phyloP scores from a whole-genome alignment of 495 filamentous ascomycete species.

The Neurospora sp. region DNA sequence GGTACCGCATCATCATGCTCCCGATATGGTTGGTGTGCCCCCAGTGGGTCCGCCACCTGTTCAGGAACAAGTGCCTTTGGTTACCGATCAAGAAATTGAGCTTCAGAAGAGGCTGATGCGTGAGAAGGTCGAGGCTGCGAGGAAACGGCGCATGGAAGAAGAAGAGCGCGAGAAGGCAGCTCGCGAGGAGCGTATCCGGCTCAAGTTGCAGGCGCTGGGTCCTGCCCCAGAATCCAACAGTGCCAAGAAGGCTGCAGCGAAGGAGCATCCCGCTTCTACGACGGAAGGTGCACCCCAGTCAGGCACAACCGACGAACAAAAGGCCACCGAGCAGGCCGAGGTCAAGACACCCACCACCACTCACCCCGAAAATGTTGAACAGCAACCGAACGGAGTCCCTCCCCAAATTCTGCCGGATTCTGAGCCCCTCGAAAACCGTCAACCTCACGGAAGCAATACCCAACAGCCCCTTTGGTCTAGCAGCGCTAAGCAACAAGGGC shows the following conservation, averaged over 20 bases:
- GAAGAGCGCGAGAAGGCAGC: constrained; percentile 74
- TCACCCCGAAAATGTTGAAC: constrained; percentile 6
- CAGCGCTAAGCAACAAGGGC: constrained; percentile 19
- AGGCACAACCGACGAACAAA: constrained; percentile 2
- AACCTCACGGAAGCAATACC: constrained; percentile 6
- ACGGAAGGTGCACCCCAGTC: constrained; percentile 13
- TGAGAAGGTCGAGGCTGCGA: constrained; percentile 64
- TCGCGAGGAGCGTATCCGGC: constrained; percentile 67
- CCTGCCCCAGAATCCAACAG: constrained; percentile 53
- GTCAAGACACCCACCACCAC: constrained; percentile 6
- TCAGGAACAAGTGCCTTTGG: constrained; percentile 16
- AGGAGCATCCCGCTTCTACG: constrained; percentile 13
- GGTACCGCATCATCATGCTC: constrained; percentile 30
- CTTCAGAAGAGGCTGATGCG: constrained; percentile 79
- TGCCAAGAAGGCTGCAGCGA: constrained; percentile 34
- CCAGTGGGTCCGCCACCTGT: constrained; percentile 10
- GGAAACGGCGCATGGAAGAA: constrained; percentile 68
- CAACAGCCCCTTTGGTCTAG: not conserved
- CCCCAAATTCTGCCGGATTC: constrained; percentile 1
- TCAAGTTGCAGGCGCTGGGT: constrained; percentile 73
- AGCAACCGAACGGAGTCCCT: constrained; percentile 5
- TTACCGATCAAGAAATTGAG: constrained; percentile 49
- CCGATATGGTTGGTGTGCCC: constrained; percentile 6
- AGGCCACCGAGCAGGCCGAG: constrained; percentile 3
- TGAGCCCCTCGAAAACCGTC: constrained; percentile 10